Percentiles rank a stretch among this genome's conserved stretches.
Conservation (phyloP, 257 asterid species). For the Primulina eburnea region DNA sequence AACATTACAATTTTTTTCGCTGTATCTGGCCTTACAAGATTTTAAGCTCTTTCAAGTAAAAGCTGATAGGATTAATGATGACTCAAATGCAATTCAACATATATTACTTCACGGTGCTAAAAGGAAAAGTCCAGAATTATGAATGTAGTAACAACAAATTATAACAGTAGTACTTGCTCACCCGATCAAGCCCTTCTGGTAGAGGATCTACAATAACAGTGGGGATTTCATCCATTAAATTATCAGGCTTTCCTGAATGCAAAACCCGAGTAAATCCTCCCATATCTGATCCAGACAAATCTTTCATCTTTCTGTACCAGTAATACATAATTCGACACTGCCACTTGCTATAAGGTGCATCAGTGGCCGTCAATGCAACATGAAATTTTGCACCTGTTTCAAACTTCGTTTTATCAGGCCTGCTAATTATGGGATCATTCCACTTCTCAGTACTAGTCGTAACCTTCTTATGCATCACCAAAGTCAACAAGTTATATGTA, state of each 20-base stretch:
- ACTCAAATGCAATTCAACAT: not conserved
- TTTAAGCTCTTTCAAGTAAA: not conserved
- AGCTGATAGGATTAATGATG: not conserved
- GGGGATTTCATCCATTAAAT: slow-evolving; percentile 93
- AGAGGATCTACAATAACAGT: slow-evolving; percentile 83
- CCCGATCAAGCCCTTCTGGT: slow-evolving; percentile 94
- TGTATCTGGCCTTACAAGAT: slow-evolving; percentile 11
- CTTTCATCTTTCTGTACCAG: slow-evolving; percentile 86
- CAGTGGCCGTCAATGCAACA: slow-evolving; percentile 87
- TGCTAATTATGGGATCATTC: slow-evolving; percentile 50
- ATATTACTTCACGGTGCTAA: not conserved
- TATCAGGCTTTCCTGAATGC: slow-evolving; percentile 87
- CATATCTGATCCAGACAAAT: slow-evolving; percentile 81
- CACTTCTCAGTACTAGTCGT: slow-evolving; percentile 33
- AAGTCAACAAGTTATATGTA: slow-evolving; percentile 69
- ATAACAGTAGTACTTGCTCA: slow-evolving; percentile 31
- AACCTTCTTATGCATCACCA: slow-evolving; percentile 55
- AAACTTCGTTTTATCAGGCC: slow-evolving; percentile 37
- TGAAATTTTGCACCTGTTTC: slow-evolving; percentile 53
- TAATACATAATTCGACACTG: slow-evolving; percentile 93
- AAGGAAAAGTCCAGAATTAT: not conserved
- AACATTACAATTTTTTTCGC: slow-evolving; percentile 2
- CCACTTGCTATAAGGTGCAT: slow-evolving; percentile 90
- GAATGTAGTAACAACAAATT: slow-evolving; percentile 15
- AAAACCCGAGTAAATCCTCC: slow-evolving; percentile 91